Evolutionary conservation across 495 filamentous ascomycete species (phyloP).

Genomic region (Aspergillus nanangensis): DNA sequence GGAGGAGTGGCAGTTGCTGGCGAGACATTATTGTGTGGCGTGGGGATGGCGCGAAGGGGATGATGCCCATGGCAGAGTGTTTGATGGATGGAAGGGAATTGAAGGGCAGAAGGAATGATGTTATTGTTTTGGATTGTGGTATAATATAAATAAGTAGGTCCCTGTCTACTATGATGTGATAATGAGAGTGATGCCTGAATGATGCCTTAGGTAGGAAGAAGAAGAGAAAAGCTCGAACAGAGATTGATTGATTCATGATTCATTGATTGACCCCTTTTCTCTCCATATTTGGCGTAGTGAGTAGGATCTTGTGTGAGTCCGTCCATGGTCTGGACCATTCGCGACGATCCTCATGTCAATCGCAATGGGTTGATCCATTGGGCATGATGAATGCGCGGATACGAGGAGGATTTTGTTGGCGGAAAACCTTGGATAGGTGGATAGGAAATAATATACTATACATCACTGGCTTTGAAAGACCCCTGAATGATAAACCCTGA

Average conservation of each 20-base stretch:
- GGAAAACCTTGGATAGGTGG: neutral
- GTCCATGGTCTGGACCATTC: neutral
- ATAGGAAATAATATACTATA: neutral
- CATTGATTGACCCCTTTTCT: neutral
- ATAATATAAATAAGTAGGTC: neutral
- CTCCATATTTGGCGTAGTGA: neutral
- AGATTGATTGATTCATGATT: neutral
- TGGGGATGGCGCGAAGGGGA: conserved; percentile 69
- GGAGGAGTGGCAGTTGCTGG: conserved; percentile 89
- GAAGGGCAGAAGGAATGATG: conserved; percentile 21
- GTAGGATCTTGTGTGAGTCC: neutral
- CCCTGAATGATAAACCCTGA: neutral
- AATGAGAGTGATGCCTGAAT: neutral
- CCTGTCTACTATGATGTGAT: neutral
- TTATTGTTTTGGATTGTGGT: neutral
- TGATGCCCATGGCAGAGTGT: conserved; percentile 22
- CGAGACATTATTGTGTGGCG: conserved; percentile 82
- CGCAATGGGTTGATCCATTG: neutral
- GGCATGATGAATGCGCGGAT: neutral
- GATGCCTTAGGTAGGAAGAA: conserved; percentile 1
- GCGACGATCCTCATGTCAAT: neutral
- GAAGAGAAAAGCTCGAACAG: neutral
- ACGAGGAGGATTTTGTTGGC: neutral
- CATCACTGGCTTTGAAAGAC: neutral
- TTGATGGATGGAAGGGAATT: conserved; percentile 36